Evolutionary conservation across 345 rosid species (phyloP).

Genomic region (Linum tenue): DNA sequence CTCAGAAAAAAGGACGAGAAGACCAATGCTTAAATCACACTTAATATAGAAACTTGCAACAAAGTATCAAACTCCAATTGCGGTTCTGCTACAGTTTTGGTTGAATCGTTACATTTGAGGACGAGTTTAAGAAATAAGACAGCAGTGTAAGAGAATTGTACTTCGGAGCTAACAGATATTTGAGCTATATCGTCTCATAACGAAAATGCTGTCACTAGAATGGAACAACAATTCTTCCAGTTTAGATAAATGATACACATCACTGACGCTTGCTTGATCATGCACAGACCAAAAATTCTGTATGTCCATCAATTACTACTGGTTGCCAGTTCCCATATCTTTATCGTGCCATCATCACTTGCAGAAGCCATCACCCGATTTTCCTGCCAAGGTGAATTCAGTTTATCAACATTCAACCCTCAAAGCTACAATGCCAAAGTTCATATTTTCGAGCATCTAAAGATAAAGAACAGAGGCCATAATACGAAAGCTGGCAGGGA

Average conservation of each 20-base stretch:
- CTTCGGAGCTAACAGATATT: too few relatives aligned
- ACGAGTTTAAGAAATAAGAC: too few relatives aligned
- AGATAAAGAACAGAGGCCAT: neutral
- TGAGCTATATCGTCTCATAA: neutral
- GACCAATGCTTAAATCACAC: too few relatives aligned
- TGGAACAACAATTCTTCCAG: neutral
- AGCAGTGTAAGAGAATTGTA: too few relatives aligned
- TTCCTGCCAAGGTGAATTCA: constrained; percentile 26
- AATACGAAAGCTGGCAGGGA: neutral
- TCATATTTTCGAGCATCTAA: too few relatives aligned
- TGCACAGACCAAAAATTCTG: neutral
- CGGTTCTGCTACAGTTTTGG: too few relatives aligned
- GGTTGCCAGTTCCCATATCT: constrained; percentile 60
- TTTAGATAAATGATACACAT: neutral
- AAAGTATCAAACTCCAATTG: too few relatives aligned
- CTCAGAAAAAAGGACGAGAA: too few relatives aligned
- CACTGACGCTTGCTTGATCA: neutral
- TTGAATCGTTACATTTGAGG: too few relatives aligned
- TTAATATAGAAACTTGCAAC: too few relatives aligned
- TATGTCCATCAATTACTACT: constrained; percentile 16
- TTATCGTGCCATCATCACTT: constrained; percentile 71
- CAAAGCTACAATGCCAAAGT: neutral
- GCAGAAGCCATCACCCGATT: constrained; percentile 63
- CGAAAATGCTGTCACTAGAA: neutral
- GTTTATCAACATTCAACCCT: neutral